These are phyloP conservation scores for Amanita fuliginea DNA, from an alignment of 768 basidiomycete species.

Conservation along the genomic window DNA sequence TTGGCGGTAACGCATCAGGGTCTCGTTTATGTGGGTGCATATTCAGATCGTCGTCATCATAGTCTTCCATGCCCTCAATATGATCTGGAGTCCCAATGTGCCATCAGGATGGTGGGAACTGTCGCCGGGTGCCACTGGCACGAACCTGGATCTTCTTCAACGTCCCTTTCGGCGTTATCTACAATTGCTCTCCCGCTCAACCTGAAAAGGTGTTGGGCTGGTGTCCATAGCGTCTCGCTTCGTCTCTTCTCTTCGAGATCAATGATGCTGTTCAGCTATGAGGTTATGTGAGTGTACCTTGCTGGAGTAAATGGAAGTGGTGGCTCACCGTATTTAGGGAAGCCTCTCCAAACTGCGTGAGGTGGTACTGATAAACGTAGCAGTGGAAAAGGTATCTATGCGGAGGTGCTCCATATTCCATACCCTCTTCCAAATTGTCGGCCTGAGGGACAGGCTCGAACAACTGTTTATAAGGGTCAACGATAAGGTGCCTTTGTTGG, in stretches of 20 bases:
- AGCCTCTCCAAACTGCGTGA: slow-evolving; percentile 27
- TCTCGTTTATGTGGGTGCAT: slow-evolving; percentile 49
- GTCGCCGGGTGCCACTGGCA: neutral
- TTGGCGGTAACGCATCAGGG: slow-evolving; percentile 65
- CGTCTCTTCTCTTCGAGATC: slow-evolving; percentile 38
- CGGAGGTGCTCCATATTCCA: slow-evolving; percentile 35
- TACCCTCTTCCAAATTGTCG: slow-evolving; percentile 9
- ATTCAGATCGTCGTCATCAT: slow-evolving; percentile 33
- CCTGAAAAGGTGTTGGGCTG: slow-evolving; percentile 23
- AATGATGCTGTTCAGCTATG: slow-evolving; percentile 50
- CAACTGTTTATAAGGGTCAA: slow-evolving; percentile 49
- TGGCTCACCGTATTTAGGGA: slow-evolving; percentile 29
- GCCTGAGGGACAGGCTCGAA: slow-evolving; percentile 22
- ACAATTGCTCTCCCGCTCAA: slow-evolving; percentile 36
- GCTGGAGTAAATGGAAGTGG: neutral
- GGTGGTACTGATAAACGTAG: slow-evolving; percentile 59
- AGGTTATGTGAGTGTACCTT: neutral
- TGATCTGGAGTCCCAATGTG: slow-evolving; percentile 17
- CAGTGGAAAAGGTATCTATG: slow-evolving; percentile 68
- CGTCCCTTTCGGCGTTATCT: slow-evolving; percentile 32
- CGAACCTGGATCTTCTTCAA: slow-evolving; percentile 66
- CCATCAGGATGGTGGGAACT: neutral
- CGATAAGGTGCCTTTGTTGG: slow-evolving; percentile 31
- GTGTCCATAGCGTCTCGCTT: slow-evolving; percentile 37
- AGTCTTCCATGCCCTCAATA: slow-evolving; percentile 39